phyloP scores from a whole-genome alignment of 208 protist genomes.

The Crithidia bombi region DNA sequence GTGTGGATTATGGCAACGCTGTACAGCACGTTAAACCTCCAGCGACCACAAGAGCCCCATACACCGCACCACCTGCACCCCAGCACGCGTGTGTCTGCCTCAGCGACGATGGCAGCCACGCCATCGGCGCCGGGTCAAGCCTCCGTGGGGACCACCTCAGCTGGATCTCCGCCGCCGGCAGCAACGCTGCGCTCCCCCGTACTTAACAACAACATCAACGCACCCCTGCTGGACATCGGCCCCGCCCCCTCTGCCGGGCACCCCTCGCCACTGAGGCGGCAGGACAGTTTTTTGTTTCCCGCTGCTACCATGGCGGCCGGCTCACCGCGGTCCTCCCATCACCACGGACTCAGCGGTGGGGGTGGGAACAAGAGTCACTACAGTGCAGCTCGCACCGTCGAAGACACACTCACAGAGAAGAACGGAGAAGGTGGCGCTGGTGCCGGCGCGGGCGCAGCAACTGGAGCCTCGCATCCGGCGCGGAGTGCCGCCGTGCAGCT shows the following conservation, averaged over 20 bases:
- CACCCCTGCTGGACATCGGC: not conserved
- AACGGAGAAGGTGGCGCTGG: no score
- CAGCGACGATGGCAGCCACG: not conserved
- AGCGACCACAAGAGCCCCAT: not conserved
- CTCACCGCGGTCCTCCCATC: not conserved
- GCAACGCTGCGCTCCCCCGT: conserved; percentile 1
- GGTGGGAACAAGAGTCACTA: no score
- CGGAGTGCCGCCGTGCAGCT: conserved; percentile 20
- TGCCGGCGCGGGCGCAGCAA: not conserved
- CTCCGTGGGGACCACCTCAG: conserved; percentile 5
- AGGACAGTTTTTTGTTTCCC: conserved; percentile 3
- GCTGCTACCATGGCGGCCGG: not conserved
- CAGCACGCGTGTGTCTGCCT: conserved; percentile 1
- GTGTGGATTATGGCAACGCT: conserved; percentile 36
- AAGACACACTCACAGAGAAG: not conserved
- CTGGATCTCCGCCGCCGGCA: conserved; percentile 9
- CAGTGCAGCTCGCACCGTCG: conserved; percentile 8
- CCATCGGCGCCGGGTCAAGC: not conserved
- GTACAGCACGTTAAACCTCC: conserved; percentile 18
- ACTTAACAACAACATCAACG: not conserved
- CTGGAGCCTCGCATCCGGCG: not conserved
- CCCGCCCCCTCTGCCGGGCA: not conserved
- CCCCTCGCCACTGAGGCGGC: not conserved
- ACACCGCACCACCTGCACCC: not conserved
- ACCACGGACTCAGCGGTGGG: not conserved